A percentile compares a stretch with the other conserved stretches of the same genome.
Evolutionary conservation across 768 basidiomycete species (phyloP).

Genomic region (Auricularia sp.): DNA sequence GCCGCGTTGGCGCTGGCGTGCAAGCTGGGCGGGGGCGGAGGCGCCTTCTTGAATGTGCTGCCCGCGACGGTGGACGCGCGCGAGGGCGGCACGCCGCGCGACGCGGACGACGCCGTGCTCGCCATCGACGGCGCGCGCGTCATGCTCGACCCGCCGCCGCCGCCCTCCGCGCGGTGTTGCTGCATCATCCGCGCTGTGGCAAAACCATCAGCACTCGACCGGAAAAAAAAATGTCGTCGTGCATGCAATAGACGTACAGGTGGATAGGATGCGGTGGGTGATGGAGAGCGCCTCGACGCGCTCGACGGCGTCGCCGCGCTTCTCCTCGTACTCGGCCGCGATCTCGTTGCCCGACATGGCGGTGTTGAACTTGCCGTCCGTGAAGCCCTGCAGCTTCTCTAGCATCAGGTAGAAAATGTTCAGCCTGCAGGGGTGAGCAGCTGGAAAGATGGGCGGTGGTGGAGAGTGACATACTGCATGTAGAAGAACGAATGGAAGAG

Average conservation of each 20-base stretch:
- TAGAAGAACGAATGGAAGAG: conserved; percentile 97
- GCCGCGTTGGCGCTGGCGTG: conserved; percentile 37
- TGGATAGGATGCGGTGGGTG: conserved; percentile 74
- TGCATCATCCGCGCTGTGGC: conserved; percentile 58
- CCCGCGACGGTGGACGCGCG: conserved; percentile 1
- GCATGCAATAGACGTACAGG: conserved; percentile 44
- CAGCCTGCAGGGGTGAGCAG: conserved; percentile 40
- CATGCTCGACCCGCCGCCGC: background rate
- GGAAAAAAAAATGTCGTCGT: background rate
- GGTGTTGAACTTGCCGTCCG: conserved; percentile 62
- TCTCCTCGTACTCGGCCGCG: conserved; percentile 62
- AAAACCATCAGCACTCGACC: background rate
- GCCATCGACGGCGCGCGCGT: conserved; percentile 3
- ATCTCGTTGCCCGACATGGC: conserved; percentile 62
- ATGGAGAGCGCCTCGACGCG: conserved; percentile 71
- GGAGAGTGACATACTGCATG: conserved; percentile 98
- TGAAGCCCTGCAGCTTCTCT: conserved; percentile 86
- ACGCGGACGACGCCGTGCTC: background rate
- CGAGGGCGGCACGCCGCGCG: background rate
- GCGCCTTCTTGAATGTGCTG: conserved; percentile 26
- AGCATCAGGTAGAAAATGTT: conserved; percentile 91
- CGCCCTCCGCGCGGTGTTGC: conserved; percentile 25
- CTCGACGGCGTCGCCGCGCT: conserved; percentile 74
- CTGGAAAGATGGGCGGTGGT: no score
- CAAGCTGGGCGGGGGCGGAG: conserved; percentile 28